Evolutionary conservation across 2,329 filamentous ascomycete genomes (phyloP).

Genomic region (Rhytidhysteron rufulum): DNA sequence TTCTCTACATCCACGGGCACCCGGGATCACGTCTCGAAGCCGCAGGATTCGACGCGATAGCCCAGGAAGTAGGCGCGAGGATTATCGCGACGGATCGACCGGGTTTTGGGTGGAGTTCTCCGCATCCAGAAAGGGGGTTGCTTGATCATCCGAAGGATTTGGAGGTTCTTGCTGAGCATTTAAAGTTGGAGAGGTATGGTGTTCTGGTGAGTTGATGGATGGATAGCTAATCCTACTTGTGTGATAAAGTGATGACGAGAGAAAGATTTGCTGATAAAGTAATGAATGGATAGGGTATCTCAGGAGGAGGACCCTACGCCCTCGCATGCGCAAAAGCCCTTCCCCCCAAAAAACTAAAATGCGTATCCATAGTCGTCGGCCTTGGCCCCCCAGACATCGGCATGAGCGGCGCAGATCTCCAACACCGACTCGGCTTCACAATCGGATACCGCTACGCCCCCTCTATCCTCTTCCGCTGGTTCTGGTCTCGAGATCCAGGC

Average conservation of each 20-base stretch:
- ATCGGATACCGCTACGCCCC: slow-evolving; percentile 25
- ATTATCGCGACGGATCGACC: slow-evolving; percentile 26
- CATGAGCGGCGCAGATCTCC: slow-evolving; percentile 21
- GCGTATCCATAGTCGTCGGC: slow-evolving; percentile 24
- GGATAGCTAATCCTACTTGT: too few relatives aligned
- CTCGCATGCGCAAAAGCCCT: slow-evolving; percentile 25
- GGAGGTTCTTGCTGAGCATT: slow-evolving; percentile 14
- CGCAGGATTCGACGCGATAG: slow-evolving; percentile 17
- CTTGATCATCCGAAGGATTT: slow-evolving; percentile 22
- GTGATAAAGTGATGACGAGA: too few relatives aligned
- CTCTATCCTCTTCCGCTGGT: slow-evolving; percentile 17
- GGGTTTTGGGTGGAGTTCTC: slow-evolving; percentile 24
- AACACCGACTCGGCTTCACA: slow-evolving; percentile 26
- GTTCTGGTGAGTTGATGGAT: slow-evolving; percentile 21
- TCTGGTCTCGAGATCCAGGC: slow-evolving; percentile 14
- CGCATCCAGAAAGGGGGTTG: slow-evolving; percentile 16
- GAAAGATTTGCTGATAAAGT: too few relatives aligned
- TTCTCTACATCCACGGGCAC: slow-evolving; percentile 27
- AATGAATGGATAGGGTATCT: slow-evolving; percentile 19
- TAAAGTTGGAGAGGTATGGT: slow-evolving; percentile 17
- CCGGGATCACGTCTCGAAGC: slow-evolving; percentile 29
- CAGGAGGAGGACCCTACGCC: slow-evolving; percentile 30
- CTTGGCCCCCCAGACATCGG: slow-evolving; percentile 35
- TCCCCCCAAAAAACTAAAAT: slow-evolving; percentile 17
- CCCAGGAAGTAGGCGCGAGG: slow-evolving; percentile 16